Evolutionary conservation across 2,329 filamentous ascomycete genomes (phyloP).

Genomic region (Neonectria magnoliae): DNA sequence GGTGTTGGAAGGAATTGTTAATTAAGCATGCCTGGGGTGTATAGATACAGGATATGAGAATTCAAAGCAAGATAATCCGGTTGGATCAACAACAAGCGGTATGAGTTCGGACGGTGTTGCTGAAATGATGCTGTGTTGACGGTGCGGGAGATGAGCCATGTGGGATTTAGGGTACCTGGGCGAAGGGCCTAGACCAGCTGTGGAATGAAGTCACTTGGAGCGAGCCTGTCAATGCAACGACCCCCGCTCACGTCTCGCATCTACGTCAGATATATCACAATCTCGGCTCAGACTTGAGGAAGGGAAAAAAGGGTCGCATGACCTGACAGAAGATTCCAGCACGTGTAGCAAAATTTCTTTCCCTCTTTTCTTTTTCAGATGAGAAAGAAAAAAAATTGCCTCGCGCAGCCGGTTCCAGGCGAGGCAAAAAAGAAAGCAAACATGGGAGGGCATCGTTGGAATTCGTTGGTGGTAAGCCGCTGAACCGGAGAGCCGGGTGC

Average conservation of each 20-base stretch:
- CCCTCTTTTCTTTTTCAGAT: neutral
- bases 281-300: neutral
- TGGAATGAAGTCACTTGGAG: conserved; percentile 42
- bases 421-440: conserved; percentile 8
- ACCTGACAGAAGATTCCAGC: neutral
- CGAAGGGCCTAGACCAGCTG: conserved; percentile 27
- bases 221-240: conserved; percentile 25
- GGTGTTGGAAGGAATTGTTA: conserved; percentile 9
- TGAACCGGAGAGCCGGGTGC: neutral
- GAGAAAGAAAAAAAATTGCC: neutral
- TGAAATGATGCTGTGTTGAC: neutral
- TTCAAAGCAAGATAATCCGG: neutral
- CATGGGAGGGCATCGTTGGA: neutral
- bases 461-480: neutral
- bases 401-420: conserved; percentile 2
- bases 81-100: neutral
- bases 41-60: conserved; percentile 33
- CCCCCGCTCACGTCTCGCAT: conserved; percentile 18
- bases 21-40: conserved; percentile 34
- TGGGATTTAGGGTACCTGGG: conserved; percentile 37
- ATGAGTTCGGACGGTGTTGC: neutral
- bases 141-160: conserved; percentile 18
- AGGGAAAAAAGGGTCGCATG: neutral
- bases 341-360: neutral
- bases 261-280: conserved; percentile 29